Conservation (phyloP, 495 filamentous ascomycete species). For the Neurospora hispaniola region DNA sequence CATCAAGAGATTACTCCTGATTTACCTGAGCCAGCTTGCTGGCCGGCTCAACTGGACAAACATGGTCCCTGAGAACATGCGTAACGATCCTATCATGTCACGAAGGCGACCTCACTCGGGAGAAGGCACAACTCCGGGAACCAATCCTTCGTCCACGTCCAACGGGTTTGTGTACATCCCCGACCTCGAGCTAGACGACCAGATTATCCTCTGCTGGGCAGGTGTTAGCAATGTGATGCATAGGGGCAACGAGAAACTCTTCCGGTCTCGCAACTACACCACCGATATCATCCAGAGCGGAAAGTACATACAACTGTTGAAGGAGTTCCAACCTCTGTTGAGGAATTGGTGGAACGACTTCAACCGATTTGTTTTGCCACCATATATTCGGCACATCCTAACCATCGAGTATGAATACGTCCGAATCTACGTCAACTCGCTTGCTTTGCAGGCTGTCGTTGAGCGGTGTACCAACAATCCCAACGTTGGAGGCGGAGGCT, state of each 20-base stretch:
- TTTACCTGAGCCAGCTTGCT: constrained; percentile 84
- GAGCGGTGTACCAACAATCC: constrained; percentile 66
- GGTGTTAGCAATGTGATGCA: constrained; percentile 86
- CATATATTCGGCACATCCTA: constrained; percentile 70
- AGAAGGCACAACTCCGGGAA: constrained; percentile 45
- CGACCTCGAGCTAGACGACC: constrained; percentile 52
- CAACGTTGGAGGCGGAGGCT: constrained; percentile 44
- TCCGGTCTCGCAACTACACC: constrained; percentile 73
- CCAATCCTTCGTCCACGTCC: constrained; percentile 38
- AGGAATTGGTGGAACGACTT: constrained; percentile 65
- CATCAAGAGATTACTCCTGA: constrained; percentile 72
- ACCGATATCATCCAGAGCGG: constrained; percentile 77
- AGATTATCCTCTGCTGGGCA: constrained; percentile 85
- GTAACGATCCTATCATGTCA: constrained; percentile 36
- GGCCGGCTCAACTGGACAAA: constrained; percentile 89
- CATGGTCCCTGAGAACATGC: constrained; percentile 66
- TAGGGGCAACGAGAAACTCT: constrained; percentile 70
- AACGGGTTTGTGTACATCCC: constrained; percentile 48
- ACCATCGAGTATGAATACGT: constrained; percentile 88
- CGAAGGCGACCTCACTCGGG: constrained; percentile 32
- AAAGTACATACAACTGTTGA: constrained; percentile 67
- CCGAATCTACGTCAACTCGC: constrained; percentile 82
- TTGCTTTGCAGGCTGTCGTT: constrained; percentile 88
- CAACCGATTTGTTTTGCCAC: constrained; percentile 57
- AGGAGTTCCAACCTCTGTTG: constrained; percentile 67